Evolutionary conservation across 352 stramenopile species (phyloP), one percentile per base, ranked within the genome.

Genomic region (Pythium brassicae): DNA sequence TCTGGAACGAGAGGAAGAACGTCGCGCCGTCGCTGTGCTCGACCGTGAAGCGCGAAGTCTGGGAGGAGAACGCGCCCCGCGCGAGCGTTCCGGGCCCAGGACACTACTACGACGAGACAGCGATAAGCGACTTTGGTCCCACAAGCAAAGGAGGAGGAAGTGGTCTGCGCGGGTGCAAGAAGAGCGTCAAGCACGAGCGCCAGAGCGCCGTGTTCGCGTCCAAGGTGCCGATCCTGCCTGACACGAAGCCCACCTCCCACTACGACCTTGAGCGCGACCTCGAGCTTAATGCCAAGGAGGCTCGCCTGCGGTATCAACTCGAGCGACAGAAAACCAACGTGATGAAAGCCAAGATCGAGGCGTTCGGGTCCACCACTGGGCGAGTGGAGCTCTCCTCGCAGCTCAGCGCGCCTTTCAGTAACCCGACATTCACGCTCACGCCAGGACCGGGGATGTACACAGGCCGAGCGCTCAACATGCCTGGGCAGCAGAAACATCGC

Each of bases 1-100:
- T 87, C 61, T 89, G 68, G 70, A 75, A 89, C 60, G 79, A 83
- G 19, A 72, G 70, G 50, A 89, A 84, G 53, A 89, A 89, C 26
- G 77, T 66, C 9, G 79, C 77, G 27, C 54, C 77, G 20, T 89
- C 79, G 20, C 65, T 92, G 20, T 74, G 76, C 44, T 89, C 82
- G 2, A 87, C 77, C 0, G 74, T 83, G 10, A 84, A 89, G 62
- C 77, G 82, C 12, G 82, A 92, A 34, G 77, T 92, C 3, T 92
- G 82, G 82, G 77, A 83, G 49, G 77, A 77, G 48, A 73, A 81
- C 46, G 79, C 77, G 22, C 66, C 68, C n/a, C 66, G 69, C 11
- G 59, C 53, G 9, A 69, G 54, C 23, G 55, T 92, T 8, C 82
- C 82, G 9, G 82, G 79, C 8, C 82, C 82, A 26, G 82, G 82